Base-by-base conservation (phyloP, 2,329 filamentous ascomycete species). In the Xylaria sp. region DNA sequence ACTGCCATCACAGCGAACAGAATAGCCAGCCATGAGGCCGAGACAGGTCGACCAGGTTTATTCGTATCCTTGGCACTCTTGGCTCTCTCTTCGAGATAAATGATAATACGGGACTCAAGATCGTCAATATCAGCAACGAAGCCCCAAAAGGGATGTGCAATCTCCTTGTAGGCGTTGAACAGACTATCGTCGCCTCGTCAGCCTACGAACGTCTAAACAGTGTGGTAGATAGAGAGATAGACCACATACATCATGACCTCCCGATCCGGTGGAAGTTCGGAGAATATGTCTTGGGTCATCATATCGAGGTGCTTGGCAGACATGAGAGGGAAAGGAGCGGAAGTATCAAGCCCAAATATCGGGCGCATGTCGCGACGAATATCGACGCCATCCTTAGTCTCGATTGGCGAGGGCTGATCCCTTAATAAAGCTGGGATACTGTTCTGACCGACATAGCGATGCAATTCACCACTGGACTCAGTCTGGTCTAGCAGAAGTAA, bases 271-370 rank as follows among this genome's bases (percentile, higher is more conserved):
- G 88, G 88, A 22, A 90, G 79, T 73, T 90, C 87, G 6, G 83
- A 80, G 1, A 85, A 85, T 54, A 90, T 90, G 66, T 90, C 88
- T 29, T 83, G 80, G 0, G 87, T 87, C 66, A 90, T 78, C 59
- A 81, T 82, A 69, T 89, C 86, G 44, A 90, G 82, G 67, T 90
- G 87, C 36, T 84, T 82, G 20, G 85, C 82, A 7, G 88, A 90
- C 88, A 90, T 90, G 72, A 90, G 82, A 29, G 88, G 88, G 73
- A 90, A 90, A 2, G 88, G 87, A 33, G 88, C 88, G 38, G 87
- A 89, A 63, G 87, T 89, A 73, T 90, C 88, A 39, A 90, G 80
- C 15, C 88, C 88, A 27, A 90, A 81, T 56, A 90, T 90, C 49
- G 88, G 89, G 65, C 87, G 83, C 83, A 90, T 90, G 77, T 90